Evolutionary conservation across 75 land plant genomes (phyloP).

Genomic region (Cunninghamia lanceolata): DNA sequence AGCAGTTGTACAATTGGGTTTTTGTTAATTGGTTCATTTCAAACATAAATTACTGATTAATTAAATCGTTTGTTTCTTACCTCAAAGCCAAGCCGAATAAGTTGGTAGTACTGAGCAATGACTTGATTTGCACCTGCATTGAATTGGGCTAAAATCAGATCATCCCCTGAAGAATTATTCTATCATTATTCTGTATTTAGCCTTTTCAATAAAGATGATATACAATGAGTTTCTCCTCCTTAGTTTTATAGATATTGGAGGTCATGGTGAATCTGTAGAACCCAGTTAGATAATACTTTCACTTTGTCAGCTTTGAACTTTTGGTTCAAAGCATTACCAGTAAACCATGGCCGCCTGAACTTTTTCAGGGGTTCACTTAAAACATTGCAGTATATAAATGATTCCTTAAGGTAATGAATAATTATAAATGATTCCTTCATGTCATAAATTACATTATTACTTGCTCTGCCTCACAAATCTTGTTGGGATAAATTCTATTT

Average conservation of each 20-base stretch:
- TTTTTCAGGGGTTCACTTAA: too few relatives aligned
- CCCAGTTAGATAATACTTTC: too few relatives aligned
- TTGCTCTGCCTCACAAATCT: background rate
- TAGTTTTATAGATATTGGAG: background rate
- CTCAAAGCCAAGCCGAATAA: slow-evolving; percentile 59
- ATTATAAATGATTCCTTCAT: too few relatives aligned
- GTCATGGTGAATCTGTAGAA: too few relatives aligned
- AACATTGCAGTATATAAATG: background rate
- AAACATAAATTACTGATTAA: background rate
- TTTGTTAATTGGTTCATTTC: background rate
- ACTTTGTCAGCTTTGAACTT: too few relatives aligned
- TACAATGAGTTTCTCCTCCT: background rate
- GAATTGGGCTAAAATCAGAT: background rate
- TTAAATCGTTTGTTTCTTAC: slow-evolving; percentile 5
- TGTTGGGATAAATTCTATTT: background rate
- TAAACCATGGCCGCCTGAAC: too few relatives aligned
- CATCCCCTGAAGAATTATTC: background rate
- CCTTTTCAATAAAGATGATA: background rate
- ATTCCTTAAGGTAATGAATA: too few relatives aligned
- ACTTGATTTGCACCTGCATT: slow-evolving; percentile 53
- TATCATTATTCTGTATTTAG: background rate
- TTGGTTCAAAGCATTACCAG: too few relatives aligned
- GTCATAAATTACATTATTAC: background rate
- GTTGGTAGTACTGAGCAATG: slow-evolving; percentile 59
- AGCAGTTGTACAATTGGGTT: background rate